Evolutionary conservation across 352 stramenopile species (phyloP), one percentile per base, ranked within the genome.

Genomic region (Phytophthora multivora): DNA sequence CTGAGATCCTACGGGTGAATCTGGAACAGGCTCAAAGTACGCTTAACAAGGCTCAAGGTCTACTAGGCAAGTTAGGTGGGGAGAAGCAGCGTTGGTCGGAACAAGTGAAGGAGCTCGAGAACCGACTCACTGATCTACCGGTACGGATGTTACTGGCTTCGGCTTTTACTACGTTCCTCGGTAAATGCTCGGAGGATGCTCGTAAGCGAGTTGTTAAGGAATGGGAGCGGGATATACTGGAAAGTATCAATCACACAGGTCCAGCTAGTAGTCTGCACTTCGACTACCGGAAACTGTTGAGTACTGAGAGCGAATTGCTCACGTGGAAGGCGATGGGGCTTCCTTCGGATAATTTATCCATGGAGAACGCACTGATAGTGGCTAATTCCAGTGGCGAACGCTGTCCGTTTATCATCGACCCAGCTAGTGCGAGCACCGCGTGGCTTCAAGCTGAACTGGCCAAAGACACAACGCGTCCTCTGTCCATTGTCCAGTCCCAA

Each of bases 341-440:
- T 8, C 96, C 96, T 0, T 81, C 88, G 0, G 96, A 99, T 58
- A 87, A 96, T 33, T 65, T 99, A 2, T 98, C 86, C 9, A 94
- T 97, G 80, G 96, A 98, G 55, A 99, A 99, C 56, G 95, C 88
- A 1, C 63, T 98, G 5, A 89, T 98, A 9, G 79, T 98, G 4
- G 62, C 88, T 4, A 87, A 97, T 42, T 81, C 73, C 0, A 81
- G 78, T n/a, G 54, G 59, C 5, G 75, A 90, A 18, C 78, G 90
- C 5, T 96, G 96, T 42, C 93, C 95, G 2, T 98, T 98, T 52
- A 97, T 99, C 58, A 95, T 98, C 43, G 96, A 99, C 47, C 96
- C 96, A 0, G 92, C 93, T 0, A 96, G 79, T 36, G 92, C 94
- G 0, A 86, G 88, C 15, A 95, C 85, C 0, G 63, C 65, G 3